These are phyloP conservation scores for Paulownia fortunei DNA, from an alignment of 257 asterid genomes.

Conservation along the genomic window DNA sequence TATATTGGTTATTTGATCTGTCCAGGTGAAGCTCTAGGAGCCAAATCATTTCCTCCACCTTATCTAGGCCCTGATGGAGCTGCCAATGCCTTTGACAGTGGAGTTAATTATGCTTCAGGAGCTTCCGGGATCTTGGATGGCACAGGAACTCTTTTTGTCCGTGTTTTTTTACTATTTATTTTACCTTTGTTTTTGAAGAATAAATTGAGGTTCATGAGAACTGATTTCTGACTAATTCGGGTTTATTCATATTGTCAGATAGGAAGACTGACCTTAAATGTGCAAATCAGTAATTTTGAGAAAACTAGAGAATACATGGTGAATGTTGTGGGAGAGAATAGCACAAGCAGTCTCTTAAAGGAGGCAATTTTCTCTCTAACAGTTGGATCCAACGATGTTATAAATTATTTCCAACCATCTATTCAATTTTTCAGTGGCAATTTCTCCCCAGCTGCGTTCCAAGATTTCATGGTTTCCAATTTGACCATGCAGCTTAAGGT, in stretches of 20 bases:
- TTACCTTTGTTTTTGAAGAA: background rate
- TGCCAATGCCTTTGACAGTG: conserved; percentile 39
- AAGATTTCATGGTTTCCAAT: conserved; percentile 54
- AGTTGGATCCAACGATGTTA: conserved; percentile 59
- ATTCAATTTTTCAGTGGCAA: conserved; percentile 35
- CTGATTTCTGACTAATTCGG: background rate
- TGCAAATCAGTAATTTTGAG: conserved; percentile 53
- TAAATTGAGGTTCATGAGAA: background rate
- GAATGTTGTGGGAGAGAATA: conserved; percentile 47
- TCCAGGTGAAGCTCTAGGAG: conserved; percentile 54
- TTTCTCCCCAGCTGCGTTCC: conserved; percentile 43
- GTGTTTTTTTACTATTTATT: background rate
- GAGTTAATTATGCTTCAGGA: conserved; percentile 68
- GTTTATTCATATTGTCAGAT: conserved; percentile 36
- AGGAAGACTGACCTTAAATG: conserved; percentile 52
- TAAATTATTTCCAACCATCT: conserved; percentile 55
- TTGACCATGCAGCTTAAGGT: conserved; percentile 60
- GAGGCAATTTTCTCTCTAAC: conserved; percentile 54
- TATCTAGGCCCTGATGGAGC: conserved; percentile 49
- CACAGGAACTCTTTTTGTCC: conserved; percentile 59
- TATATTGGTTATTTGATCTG: background rate
- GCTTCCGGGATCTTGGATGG: conserved; percentile 67
- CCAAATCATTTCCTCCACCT: conserved; percentile 56
- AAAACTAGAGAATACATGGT: conserved; percentile 49
- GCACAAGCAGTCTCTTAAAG: conserved; percentile 38